Percentiles rank a stretch among this genome's conserved stretches.
Evolutionary conservation across 441 rosid genomes (phyloP).

Genomic region (Eutrema salsugineum): DNA sequence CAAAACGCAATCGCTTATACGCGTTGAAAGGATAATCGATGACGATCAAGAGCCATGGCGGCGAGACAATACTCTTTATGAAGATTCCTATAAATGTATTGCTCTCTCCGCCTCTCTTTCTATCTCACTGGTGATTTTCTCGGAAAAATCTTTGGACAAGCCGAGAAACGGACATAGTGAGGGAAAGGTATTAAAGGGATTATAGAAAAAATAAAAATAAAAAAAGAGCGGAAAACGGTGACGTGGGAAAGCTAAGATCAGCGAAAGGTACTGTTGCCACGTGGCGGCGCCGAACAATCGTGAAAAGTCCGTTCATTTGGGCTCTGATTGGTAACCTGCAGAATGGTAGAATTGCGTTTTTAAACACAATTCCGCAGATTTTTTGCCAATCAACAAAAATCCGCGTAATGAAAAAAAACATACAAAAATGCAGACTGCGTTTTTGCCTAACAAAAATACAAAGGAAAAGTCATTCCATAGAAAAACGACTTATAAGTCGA

Average conservation of each 20-base stretch:
- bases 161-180: conserved; percentile 25
- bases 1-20: conserved; percentile 1
- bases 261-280: conserved; percentile 7
- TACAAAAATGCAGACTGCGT: no score
- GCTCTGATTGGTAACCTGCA: no score
- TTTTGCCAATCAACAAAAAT: no score
- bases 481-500: no score
- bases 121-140: conserved; percentile 18
- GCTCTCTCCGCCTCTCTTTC: neutral
- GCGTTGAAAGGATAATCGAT: neutral
- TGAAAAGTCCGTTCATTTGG: conserved; percentile 27
- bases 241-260: conserved; percentile 15
- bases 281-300: conserved; percentile 19
- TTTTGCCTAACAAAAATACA: no score
- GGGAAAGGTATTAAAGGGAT: conserved; percentile 7
- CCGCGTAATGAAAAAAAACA: no score
- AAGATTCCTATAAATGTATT: neutral
- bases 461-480: no score
- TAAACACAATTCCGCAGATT: no score
- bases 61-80: neutral
- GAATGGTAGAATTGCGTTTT: no score
- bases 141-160: conserved; percentile 5
- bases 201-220: neutral
- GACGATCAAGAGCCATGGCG: neutral
- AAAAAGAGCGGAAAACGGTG: conserved; percentile 4